A percentile compares a stretch with the other conserved stretches of the same genome.
These are phyloP conservation scores for Rauvolfia tetraphylla DNA, from an alignment of 257 asterid species.

Conservation along the genomic window DNA sequence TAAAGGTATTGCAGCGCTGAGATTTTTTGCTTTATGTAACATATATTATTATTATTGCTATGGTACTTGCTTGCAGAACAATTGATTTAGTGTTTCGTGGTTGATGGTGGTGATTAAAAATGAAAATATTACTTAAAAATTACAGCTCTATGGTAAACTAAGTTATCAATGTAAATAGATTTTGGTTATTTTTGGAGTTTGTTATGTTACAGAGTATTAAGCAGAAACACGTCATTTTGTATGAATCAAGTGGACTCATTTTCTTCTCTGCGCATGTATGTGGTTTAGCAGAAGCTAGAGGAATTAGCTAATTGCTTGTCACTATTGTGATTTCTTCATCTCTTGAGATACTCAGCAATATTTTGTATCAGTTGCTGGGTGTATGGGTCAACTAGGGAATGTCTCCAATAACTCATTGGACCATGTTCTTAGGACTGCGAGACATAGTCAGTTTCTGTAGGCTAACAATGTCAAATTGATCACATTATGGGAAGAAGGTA, in stretches of 20 bases:
- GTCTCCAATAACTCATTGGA: neutral
- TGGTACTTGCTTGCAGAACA: neutral
- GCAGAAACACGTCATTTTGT: neutral
- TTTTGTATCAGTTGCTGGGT: neutral
- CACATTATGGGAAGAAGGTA: neutral
- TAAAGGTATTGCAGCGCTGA: neutral
- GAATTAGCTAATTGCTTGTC: neutral
- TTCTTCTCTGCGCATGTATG: neutral
- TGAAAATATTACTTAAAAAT: neutral
- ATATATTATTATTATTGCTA: neutral
- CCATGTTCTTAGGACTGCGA: neutral
- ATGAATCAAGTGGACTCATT: neutral
- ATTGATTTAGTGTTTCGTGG: neutral
- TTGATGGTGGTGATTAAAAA: neutral
- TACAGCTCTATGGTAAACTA: neutral
- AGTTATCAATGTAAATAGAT: neutral
- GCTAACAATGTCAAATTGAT: neutral
- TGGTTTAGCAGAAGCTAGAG: neutral
- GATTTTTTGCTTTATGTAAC: neutral
- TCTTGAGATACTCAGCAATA: neutral
- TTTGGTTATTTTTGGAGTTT: neutral
- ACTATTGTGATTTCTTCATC: neutral
- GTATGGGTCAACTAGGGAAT: neutral
- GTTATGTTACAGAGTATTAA: neutral
- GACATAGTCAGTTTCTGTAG: neutral